Conservation (phyloP, 139 green algal genomes). For the Picochlorum sp. region DNA sequence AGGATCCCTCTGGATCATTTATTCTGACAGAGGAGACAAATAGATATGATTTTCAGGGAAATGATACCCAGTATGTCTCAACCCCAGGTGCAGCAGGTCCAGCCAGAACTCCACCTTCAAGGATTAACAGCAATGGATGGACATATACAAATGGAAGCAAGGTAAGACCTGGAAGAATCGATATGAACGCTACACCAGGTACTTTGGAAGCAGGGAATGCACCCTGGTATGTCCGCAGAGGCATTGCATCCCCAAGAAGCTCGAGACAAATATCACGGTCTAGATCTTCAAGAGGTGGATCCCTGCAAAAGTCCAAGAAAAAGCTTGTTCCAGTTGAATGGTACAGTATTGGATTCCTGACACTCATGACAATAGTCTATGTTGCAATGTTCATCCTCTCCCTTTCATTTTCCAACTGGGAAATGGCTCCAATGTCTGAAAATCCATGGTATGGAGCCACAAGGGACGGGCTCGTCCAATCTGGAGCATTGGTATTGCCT, state of each 20-base stretch:
- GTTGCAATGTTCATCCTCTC: constrained; percentile 31
- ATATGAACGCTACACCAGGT: constrained; percentile 10
- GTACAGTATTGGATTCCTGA: constrained; percentile 2
- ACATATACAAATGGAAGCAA: constrained; percentile 15
- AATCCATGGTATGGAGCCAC: constrained; percentile 41
- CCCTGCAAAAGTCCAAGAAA: neutral
- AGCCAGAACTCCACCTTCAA: neutral
- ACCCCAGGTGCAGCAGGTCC: constrained; percentile 16
- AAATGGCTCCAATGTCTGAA: constrained; percentile 31
- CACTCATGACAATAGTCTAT: constrained; percentile 11
- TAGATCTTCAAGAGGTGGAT: neutral
- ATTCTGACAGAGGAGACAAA: neutral
- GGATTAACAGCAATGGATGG: constrained; percentile 9
- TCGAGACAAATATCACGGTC: constrained; percentile 1
- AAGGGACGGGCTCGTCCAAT: constrained; percentile 11
- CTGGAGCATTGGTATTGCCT: constrained; percentile 24
- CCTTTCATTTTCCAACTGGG: constrained; percentile 27
- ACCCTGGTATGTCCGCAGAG: constrained; percentile 3
- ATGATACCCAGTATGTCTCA: constrained; percentile 19
- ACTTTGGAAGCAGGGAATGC: neutral
- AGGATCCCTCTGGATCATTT: neutral
- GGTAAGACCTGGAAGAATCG: constrained; percentile 4
- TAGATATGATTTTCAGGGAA: constrained; percentile 16
- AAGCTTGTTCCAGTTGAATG: neutral
- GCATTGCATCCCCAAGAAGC: neutral